phyloP scores from a whole-genome alignment of 2,329 filamentous ascomycete species.

The Pseudogymnoascus sp. region DNA sequence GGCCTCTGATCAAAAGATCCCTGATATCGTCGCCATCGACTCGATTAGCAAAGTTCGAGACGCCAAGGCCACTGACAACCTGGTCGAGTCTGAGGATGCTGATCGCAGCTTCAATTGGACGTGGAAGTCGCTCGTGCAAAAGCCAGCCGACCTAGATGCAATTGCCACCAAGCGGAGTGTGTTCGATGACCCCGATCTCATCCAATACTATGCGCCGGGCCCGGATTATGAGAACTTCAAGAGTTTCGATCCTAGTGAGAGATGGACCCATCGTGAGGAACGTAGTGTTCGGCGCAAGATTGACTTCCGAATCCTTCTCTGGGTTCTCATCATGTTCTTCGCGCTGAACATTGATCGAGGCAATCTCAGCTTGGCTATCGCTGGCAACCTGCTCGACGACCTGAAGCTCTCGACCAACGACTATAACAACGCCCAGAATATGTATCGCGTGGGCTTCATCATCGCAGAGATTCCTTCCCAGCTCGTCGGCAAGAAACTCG shows the following conservation, averaged over 20 bases:
- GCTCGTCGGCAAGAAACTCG: conserved; percentile 48
- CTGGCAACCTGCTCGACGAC: conserved; percentile 53
- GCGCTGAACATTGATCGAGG: conserved; percentile 52
- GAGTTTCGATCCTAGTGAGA: conserved; percentile 30
- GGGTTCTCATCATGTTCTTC: conserved; percentile 38
- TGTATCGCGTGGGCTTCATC: conserved; percentile 46
- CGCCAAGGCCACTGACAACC: not conserved
- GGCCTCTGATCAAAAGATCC: not conserved
- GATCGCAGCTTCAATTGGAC: conserved; percentile 10
- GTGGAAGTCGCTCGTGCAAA: not conserved
- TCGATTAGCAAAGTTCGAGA: not conserved
- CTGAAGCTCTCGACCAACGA: conserved; percentile 37
- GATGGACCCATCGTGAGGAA: conserved; percentile 33
- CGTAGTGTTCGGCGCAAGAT: conserved; percentile 29
- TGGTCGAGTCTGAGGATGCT: conserved; percentile 10
- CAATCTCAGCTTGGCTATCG: conserved; percentile 50
- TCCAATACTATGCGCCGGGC: conserved; percentile 9
- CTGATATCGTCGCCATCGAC: not conserved
- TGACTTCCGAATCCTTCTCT: conserved; percentile 32
- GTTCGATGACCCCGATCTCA: conserved; percentile 22
- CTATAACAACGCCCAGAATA: conserved; percentile 45
- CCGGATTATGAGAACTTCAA: conserved; percentile 32
- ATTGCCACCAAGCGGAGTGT: conserved; percentile 24
- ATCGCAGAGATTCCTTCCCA: conserved; percentile 53
- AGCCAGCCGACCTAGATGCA: conserved; percentile 18